Percentiles rank a stretch among this genome's conserved stretches.
phyloP scores from a whole-genome alignment of 1,284 basidiomycete genomes.

The Meira miltonrushii region DNA sequence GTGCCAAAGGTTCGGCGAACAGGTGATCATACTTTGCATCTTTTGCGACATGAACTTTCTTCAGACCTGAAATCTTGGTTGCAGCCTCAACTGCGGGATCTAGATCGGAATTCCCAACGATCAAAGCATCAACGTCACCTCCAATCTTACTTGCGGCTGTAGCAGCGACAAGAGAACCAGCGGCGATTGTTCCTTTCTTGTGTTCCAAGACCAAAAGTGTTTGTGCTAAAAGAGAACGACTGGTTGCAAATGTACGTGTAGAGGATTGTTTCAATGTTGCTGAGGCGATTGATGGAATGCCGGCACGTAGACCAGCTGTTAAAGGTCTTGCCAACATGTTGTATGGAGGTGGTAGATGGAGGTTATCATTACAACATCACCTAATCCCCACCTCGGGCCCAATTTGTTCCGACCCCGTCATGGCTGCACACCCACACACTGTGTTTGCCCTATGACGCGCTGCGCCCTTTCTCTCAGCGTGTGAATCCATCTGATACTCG shows the following conservation, averaged over 20 bases:
- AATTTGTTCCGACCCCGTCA: too few species aligned
- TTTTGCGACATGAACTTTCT: conserved; percentile 53
- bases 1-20: conserved; percentile 55
- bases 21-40: conserved; percentile 56
- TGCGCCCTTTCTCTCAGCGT: too few species aligned
- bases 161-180: conserved; percentile 79
- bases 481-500: too few species aligned
- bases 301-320: background rate
- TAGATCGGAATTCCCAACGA: conserved; percentile 72
- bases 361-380: too few species aligned
- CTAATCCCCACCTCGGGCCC: too few species aligned
- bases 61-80: conserved; percentile 57
- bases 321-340: background rate
- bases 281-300: background rate
- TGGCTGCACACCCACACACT: too few species aligned
- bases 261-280: background rate
- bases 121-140: conserved; percentile 81
- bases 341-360: background rate
- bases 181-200: conserved; percentile 71
- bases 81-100: conserved; percentile 67
- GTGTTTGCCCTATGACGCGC: too few species aligned
- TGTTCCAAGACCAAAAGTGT: conserved; percentile 85
- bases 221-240: conserved; percentile 15
- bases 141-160: conserved; percentile 76
- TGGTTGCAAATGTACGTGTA: background rate